These are phyloP conservation scores for Paraphysoderma sedebokerense DNA, from an alignment of 371 early-diverging fungal genomes.

Conservation along the genomic window DNA sequence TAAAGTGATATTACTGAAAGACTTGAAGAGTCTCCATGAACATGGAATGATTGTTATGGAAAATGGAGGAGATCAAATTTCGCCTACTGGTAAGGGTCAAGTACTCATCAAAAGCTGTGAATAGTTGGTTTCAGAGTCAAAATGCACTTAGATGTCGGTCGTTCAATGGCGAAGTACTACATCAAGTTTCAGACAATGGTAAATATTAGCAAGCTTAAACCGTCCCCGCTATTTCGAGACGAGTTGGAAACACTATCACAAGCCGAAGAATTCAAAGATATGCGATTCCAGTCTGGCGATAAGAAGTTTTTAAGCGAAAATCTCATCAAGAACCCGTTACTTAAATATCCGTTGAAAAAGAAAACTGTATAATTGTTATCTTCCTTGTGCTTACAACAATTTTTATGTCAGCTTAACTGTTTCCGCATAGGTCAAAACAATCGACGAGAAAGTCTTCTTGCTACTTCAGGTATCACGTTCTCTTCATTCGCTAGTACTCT, in stretches of 20 bases:
- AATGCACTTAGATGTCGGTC: conserved; percentile 15
- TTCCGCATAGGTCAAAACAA: neutral
- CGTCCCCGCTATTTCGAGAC: conserved; percentile 10
- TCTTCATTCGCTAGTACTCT: too few relatives aligned
- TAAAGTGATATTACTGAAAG: conserved; percentile 31
- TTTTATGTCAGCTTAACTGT: too few relatives aligned
- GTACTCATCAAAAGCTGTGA: neutral
- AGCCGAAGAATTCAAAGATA: conserved; percentile 22
- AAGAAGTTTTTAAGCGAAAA: conserved; percentile 22
- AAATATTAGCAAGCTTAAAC: conserved; percentile 8
- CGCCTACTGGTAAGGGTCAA: neutral
- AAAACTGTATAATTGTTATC: neutral
- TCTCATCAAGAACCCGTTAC: conserved; percentile 15
- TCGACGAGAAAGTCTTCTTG: neutral
- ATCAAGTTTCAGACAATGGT: conserved; percentile 22
- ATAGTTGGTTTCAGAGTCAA: conserved; percentile 6
- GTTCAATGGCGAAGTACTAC: conserved; percentile 31
- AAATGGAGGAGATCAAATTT: neutral
- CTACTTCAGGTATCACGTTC: neutral
- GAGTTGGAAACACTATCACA: conserved; percentile 21
- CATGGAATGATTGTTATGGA: conserved; percentile 8
- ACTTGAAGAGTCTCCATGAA: conserved; percentile 15
- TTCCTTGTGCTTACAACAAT: neutral
- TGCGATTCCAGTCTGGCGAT: conserved; percentile 24
- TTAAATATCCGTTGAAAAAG: too few relatives aligned